Evolutionary conservation across 345 rosid species (phyloP), one percentile per base, ranked within the genome.

Genomic region (Kernera saxatilis): DNA sequence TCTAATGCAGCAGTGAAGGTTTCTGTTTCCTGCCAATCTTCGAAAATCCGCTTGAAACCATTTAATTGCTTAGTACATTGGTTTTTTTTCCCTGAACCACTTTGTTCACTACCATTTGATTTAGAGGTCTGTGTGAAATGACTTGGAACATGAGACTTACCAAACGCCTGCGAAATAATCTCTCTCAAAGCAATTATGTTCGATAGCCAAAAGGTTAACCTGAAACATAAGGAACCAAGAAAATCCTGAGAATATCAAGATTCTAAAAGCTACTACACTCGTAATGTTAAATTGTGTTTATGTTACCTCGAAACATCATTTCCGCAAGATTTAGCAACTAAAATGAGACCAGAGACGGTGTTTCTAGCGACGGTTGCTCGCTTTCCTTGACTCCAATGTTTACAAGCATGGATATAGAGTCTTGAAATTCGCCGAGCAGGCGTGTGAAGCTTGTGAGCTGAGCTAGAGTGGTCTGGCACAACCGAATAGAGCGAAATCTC

Each of bases 161-260:
- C 89, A 82, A 83, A 85, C 64, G 95, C 82, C 73, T 87, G 85
- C 50, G 77, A 84, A 72, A 86, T 80, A 17, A 87, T 84, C 84
- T 91, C 96, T 79, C 92, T 81, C 75, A 94, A 67, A 78, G 86
- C 82, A 70, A 91, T 77, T 43, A 90, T 64, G 79, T 94, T 94
- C 27, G 98, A 94, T 83, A 94, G 56, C 99, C 99, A 94, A 82
- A 89, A 91, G 43, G 85, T 86, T 63, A 94, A 83, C 89, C 99
- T 94, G 75, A 65, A 75, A 51, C 78, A 25, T 43, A 21, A 63
- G 55, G 63, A 74, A 39, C 43, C 62, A 61, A 50, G 22, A 52
- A 51, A 48, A 51, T 9, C 15, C 56, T 74, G 11, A 54, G 39
- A 62, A 32, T 5, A 45, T 69, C 35, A 35, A 44, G 12, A 59